Percentiles rank a stretch among this genome's conserved stretches.
Evolutionary conservation across 2,329 filamentous ascomycete genomes (phyloP).

Genomic region (Cercospora sesami): DNA sequence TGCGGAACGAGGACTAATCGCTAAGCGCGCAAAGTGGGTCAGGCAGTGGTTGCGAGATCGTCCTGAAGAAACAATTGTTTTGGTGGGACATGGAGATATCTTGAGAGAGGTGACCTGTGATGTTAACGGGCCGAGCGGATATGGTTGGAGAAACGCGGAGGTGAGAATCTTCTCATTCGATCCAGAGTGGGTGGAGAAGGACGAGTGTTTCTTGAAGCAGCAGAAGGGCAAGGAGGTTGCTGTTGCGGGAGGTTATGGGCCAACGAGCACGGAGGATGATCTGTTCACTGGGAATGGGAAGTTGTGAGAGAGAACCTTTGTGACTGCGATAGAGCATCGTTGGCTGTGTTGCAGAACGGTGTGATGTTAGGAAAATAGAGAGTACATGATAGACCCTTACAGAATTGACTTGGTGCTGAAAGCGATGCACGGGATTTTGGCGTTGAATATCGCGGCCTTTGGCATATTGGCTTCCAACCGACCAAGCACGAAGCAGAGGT

Average conservation of each 20-base stretch:
- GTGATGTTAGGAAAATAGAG: neutral
- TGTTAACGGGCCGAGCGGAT: constrained; percentile 28
- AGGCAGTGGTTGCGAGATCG: constrained; percentile 35
- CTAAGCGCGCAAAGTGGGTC: constrained; percentile 35
- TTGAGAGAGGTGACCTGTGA: constrained; percentile 34
- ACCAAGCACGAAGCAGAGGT: too few species aligned
- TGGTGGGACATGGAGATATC: constrained; percentile 40
- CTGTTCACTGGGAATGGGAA: constrained; percentile 19
- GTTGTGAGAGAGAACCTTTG: constrained; percentile 6
- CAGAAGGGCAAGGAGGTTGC: constrained; percentile 31
- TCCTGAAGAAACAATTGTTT: constrained; percentile 37
- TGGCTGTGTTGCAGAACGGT: neutral
- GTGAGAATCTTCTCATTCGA: constrained; percentile 34
- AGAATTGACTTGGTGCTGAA: neutral
- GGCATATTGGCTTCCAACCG: too few species aligned
- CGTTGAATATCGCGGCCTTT: neutral
- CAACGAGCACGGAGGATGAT: constrained; percentile 35
- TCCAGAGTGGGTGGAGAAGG: constrained; percentile 28
- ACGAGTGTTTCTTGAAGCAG: constrained; percentile 34
- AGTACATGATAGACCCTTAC: neutral
- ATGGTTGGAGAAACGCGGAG: constrained; percentile 39
- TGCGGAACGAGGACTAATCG: constrained; percentile 23
- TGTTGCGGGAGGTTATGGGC: constrained; percentile 38
- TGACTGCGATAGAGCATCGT: neutral
- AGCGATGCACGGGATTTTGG: neutral